phyloP scores from a whole-genome alignment of 495 filamentous ascomycete species.

The Penicillium goetzii region DNA sequence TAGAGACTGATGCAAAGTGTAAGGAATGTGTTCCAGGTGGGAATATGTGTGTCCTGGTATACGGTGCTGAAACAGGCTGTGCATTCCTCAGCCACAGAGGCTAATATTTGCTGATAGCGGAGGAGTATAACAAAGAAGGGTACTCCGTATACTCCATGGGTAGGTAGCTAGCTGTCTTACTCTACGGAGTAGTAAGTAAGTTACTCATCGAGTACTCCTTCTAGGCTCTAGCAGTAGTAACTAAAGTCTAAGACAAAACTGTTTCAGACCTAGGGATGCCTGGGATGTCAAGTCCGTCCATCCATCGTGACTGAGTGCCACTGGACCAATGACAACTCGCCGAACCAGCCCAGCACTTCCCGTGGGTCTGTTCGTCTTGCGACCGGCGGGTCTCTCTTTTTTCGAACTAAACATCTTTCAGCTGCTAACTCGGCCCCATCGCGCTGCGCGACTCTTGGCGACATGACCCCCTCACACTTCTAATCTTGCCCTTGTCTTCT shows the following conservation, averaged over 20 bases:
- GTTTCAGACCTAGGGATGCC: neutral
- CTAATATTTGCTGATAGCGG: neutral
- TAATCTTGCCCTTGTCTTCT: neutral
- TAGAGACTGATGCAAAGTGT: neutral
- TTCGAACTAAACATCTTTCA: slow-evolving; percentile 16
- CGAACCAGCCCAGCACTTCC: slow-evolving; percentile 1
- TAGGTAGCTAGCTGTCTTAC: neutral
- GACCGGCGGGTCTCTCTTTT: slow-evolving; percentile 17
- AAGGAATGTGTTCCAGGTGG: neutral
- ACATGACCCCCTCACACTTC: slow-evolving; percentile 1
- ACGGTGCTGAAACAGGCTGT: neutral
- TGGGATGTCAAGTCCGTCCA: neutral
- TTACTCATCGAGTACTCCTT: neutral
- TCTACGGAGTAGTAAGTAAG: neutral
- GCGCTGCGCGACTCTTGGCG: slow-evolving; percentile 9
- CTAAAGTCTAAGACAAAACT: neutral
- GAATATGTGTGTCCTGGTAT: neutral
- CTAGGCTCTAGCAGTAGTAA: neutral
- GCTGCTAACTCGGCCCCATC: slow-evolving; percentile 12
- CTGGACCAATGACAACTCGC: slow-evolving; percentile 16
- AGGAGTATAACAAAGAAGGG: neutral
- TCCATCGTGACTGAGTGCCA: neutral
- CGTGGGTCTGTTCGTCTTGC: slow-evolving; percentile 15
- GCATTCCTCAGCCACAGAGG: slow-evolving; percentile 4
- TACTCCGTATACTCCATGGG: neutral